Percentiles rank a stretch among this genome's conserved stretches.
These are phyloP conservation scores for Coemansia sp. DNA, from an alignment of 192 early-diverging fungal genomes.

Conservation along the genomic window DNA sequence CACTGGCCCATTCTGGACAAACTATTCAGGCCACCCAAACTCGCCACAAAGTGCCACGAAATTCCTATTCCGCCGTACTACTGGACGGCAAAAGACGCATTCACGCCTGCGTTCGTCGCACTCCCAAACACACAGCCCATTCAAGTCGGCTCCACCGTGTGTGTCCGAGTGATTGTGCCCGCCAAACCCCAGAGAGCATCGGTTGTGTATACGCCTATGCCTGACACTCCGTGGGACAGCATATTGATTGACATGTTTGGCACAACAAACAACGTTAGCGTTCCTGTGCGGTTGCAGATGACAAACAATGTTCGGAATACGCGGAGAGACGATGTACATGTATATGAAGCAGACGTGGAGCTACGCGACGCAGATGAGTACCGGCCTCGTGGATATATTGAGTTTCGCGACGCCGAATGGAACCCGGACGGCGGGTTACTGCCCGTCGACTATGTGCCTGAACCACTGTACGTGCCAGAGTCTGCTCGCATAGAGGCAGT, in stretches of 20 bases:
- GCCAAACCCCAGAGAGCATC: not conserved
- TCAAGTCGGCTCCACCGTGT: conserved; percentile 27
- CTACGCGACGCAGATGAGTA: conserved; percentile 45
- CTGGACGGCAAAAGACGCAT: conserved; percentile 9
- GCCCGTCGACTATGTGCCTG: conserved; percentile 32
- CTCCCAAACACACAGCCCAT: conserved; percentile 2
- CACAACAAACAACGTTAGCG: conserved; percentile 9
- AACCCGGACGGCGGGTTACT: conserved; percentile 48
- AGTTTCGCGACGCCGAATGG: conserved; percentile 52
- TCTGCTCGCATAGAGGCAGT: not conserved
- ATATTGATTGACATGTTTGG: conserved; percentile 33
- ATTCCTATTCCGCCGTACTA: conserved; percentile 3
- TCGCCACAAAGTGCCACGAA: conserved; percentile 2
- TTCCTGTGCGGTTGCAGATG: conserved; percentile 19
- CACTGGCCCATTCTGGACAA: not conserved
- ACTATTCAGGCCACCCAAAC: not conserved
- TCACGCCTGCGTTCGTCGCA: conserved; percentile 16
- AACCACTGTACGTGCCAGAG: conserved; percentile 21
- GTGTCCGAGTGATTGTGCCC: conserved; percentile 51
- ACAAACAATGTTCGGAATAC: conserved; percentile 9
- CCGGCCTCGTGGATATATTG: conserved; percentile 30
- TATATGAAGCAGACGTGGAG: conserved; percentile 54
- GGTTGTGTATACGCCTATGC: conserved; percentile 19
- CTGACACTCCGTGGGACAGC: conserved; percentile 38
- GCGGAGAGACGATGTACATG: conserved; percentile 35